Base-by-base conservation (phyloP, 2,329 filamentous ascomycete genomes). In the Penicillium brevicompactum region DNA sequence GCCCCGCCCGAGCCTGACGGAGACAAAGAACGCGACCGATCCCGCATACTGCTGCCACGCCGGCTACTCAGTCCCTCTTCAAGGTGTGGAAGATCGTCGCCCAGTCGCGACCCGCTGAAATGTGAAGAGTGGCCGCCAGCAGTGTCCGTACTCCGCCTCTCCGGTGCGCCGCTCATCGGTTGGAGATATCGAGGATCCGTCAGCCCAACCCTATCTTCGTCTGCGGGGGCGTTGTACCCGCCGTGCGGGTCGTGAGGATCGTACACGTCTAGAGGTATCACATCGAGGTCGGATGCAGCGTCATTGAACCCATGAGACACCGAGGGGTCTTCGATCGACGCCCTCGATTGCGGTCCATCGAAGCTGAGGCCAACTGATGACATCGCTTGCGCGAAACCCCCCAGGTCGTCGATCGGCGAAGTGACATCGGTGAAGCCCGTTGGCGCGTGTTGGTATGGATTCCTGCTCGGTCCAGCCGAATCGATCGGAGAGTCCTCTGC, bases 1-100 rank as follows among this genome's bases (percentile, higher is more conserved):
- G 89, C 87, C 24, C 74, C 76, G 18, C 83, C 84, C 10, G 84
- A 82, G 8, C 83, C 81, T 16, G 87, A 87, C 2, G 84, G 79
- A 2, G 87, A 86, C 38, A 87, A 79, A 42, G 88, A 88, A 43
- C 82, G 78, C 49, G 75, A 72, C 46, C 74, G 65, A 31, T 65
- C 66, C 44, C 61, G 62, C 22, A 58, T 71, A 48, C 71, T 72
- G 51, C 87, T 84, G 69, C 85, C 84, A 61, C 82, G 84, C 58
- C 79, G 78, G 58, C 80, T 78, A 56, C 82, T 80, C 45, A 78
- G 73, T 6, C 80, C 71, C 43, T 78, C 75, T 72, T 93, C 90
- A 45, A 87, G 67, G 55, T 81, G 75, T 6, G 74, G 76, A 46
- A 87, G 72, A 68, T 88, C 82, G 70, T 88, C 85, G n/a, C 84